phyloP scores from a whole-genome alignment of 164 flowering plant genomes.

The Kalanchoe fedtschenkoi region DNA sequence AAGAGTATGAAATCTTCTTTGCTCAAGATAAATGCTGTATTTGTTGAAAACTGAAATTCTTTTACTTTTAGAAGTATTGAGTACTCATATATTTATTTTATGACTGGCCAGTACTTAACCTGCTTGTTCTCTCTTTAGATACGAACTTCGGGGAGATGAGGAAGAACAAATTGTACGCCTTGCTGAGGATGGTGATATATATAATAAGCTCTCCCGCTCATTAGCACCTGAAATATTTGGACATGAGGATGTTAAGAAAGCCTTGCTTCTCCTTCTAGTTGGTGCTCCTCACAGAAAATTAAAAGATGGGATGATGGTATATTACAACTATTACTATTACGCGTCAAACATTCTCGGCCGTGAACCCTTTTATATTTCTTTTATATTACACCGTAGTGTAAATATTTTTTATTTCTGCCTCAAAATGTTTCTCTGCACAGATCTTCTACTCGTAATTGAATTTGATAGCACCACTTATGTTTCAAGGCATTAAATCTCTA shows the following conservation, averaged over 20 bases:
- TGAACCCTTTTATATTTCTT: background rate
- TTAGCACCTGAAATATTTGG: constrained; percentile 99
- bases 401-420: too few species aligned
- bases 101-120: background rate
- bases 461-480: too few species aligned
- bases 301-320: constrained; percentile 99
- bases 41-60: too few species aligned
- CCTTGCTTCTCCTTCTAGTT: constrained; percentile 94
- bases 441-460: too few species aligned
- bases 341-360: background rate
- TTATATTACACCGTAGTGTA: background rate
- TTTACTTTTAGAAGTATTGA: background rate
- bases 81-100: too few species aligned
- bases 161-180: constrained; percentile 76
- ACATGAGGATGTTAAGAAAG: constrained; percentile 95
- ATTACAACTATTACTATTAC: background rate
- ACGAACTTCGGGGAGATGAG: constrained; percentile 75
- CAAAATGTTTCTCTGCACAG: too few species aligned
- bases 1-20: constrained; percentile 58
- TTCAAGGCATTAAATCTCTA: too few species aligned
- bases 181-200: constrained; percentile 92
- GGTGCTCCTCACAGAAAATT: constrained; percentile 93
- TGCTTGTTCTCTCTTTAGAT: constrained; percentile 30
- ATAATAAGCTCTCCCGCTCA: constrained; percentile 77
- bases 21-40: background rate